Evolutionary conservation across 2,329 filamentous ascomycete genomes (phyloP).

Genomic region (Setomelanomma holmii): DNA sequence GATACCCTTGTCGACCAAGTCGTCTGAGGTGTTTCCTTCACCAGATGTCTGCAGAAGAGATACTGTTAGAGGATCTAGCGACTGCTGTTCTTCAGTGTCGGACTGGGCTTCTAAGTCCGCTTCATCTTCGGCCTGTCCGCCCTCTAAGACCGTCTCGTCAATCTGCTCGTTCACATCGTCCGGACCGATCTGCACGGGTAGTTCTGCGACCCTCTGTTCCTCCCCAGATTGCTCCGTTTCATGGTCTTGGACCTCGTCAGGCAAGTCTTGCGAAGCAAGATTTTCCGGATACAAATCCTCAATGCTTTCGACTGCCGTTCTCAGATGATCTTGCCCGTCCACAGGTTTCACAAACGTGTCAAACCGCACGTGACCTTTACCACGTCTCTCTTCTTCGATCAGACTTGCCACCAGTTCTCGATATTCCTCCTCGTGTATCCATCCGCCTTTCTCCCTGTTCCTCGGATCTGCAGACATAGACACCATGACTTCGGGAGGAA

Average conservation of each 20-base stretch:
- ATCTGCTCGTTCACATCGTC: conserved; percentile 2
- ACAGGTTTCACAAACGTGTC: conserved; percentile 68
- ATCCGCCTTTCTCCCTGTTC: conserved; percentile 74
- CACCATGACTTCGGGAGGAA: conserved; percentile 79
- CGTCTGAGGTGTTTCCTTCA: conserved; percentile 8
- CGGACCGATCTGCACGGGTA: not conserved
- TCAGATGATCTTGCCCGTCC: conserved; percentile 66
- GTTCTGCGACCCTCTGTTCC: not conserved
- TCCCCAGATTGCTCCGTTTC: not conserved
- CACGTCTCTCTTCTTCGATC: conserved; percentile 67
- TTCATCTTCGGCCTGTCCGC: conserved; percentile 36
- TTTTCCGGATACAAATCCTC: conserved; percentile 83
- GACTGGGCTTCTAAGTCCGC: conserved; percentile 19
- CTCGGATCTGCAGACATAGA: conserved; percentile 88
- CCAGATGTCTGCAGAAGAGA: conserved; percentile 24
- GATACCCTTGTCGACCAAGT: conserved; percentile 27
- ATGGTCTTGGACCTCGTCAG: conserved; percentile 12
- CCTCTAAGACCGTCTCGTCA: conserved; percentile 11
- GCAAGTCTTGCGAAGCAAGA: conserved; percentile 47
- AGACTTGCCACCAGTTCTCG: conserved; percentile 69
- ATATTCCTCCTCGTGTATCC: conserved; percentile 93
- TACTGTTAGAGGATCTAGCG: conserved; percentile 41
- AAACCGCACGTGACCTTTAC: conserved; percentile 62
- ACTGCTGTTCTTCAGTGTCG: conserved; percentile 29
- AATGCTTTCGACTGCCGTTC: conserved; percentile 81